These are phyloP conservation scores for Strobilomyces echinocephalus DNA, from an alignment of 768 basidiomycete genomes.

Conservation along the genomic window DNA sequence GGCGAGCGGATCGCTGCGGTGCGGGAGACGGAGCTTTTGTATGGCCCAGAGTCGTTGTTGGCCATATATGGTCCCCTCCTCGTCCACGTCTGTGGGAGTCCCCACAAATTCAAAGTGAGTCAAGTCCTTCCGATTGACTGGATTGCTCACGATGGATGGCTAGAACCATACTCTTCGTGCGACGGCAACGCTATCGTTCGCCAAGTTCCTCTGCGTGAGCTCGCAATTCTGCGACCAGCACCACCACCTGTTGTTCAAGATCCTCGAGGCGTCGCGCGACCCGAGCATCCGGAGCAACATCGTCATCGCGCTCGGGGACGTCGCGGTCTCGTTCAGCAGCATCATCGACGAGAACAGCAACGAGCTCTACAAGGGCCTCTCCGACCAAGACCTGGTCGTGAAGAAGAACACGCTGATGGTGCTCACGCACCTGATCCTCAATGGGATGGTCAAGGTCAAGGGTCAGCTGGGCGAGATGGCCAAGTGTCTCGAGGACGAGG, in stretches of 20 bases:
- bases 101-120: slow-evolving; percentile 81
- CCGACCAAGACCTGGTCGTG: slow-evolving; percentile 80
- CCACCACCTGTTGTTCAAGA: slow-evolving; percentile 85
- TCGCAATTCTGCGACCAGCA: slow-evolving; percentile 90
- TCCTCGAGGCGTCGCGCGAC: slow-evolving; percentile 88
- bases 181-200: slow-evolving; percentile 82
- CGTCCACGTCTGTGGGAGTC: slow-evolving; percentile 85
- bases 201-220: slow-evolving; percentile 95
- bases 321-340: slow-evolving; percentile 95
- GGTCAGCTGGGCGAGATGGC: slow-evolving; percentile 99
- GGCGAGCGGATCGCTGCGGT: slow-evolving; percentile 84
- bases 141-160: slow-evolving; percentile 5
- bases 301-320: slow-evolving; percentile 95
- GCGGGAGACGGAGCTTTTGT: slow-evolving; percentile 83
- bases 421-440: slow-evolving; percentile 90
- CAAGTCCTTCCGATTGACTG: neutral
- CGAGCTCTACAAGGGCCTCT: slow-evolving; percentile 89
- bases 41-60: slow-evolving; percentile 75
- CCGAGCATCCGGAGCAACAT: slow-evolving; percentile 91
- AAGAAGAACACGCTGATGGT: slow-evolving; percentile 99
- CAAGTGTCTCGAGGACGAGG: slow-evolving; percentile 94
- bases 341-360: slow-evolving; percentile 98
- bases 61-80: slow-evolving; percentile 87
- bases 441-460: slow-evolving; percentile 99
- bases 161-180: slow-evolving; percentile 85